phyloP scores from a whole-genome alignment of 2,329 filamentous ascomycete genomes.

The Phyllosticta paracitricarpa region DNA sequence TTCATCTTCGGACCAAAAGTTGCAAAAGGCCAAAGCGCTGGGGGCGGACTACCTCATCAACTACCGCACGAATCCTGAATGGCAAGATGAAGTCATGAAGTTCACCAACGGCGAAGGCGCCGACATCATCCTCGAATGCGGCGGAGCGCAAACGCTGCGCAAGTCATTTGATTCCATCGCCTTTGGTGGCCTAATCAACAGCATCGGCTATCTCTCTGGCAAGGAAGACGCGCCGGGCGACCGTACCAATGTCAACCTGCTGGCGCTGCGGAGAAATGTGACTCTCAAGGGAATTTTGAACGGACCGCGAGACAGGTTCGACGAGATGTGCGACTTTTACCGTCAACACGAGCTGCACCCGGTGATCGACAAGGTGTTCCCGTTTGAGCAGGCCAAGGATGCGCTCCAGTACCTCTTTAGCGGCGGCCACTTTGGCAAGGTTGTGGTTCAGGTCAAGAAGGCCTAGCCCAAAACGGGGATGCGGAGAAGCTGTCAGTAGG shows the following conservation, averaged over 20 bases:
- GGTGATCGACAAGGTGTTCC: conserved; percentile 31
- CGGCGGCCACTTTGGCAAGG: conserved; percentile 32
- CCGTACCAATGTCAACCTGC: conserved; percentile 50
- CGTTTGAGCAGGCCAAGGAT: conserved; percentile 24
- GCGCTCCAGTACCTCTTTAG: conserved; percentile 24
- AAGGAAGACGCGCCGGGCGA: conserved; percentile 48
- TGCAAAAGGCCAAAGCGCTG: conserved; percentile 40
- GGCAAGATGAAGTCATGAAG: conserved; percentile 49
- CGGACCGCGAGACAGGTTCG: conserved; percentile 47
- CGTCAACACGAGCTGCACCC: conserved; percentile 30
- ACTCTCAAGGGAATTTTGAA: conserved; percentile 52
- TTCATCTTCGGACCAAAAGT: conserved; percentile 10
- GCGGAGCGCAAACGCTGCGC: conserved; percentile 40
- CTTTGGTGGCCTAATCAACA: conserved; percentile 32
- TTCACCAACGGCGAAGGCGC: conserved; percentile 32
- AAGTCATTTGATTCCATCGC: conserved; percentile 34
- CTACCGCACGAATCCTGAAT: conserved; percentile 48
- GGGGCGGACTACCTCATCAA: conserved; percentile 53
- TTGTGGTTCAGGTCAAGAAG: conserved; percentile 23
- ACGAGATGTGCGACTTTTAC: conserved; percentile 35
- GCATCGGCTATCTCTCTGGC: conserved; percentile 36
- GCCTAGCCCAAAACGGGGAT: conserved; percentile 7
- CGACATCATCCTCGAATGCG: conserved; percentile 43
- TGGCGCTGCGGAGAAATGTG: conserved; percentile 41
- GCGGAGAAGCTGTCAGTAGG: neutral